phyloP scores from a whole-genome alignment of 495 filamentous ascomycete genomes.

The Aspergillus sclerotioniger region DNA sequence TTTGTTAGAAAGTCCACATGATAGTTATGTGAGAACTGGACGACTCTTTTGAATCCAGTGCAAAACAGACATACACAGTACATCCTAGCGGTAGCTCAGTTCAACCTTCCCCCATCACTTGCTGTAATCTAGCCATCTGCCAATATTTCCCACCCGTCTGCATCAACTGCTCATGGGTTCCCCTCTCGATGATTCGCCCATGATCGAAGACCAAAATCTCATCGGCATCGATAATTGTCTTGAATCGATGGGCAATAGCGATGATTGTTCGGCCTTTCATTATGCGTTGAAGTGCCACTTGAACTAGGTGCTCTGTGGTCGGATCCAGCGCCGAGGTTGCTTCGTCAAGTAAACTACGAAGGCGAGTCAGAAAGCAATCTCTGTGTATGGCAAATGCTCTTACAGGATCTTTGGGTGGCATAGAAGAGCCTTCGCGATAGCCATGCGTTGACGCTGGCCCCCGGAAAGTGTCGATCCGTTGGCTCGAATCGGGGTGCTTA shows the following conservation, averaged over 20 bases:
- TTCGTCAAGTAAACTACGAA: conserved; percentile 72
- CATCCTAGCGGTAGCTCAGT: no score
- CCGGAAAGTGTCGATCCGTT: conserved; percentile 22
- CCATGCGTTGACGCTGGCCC: conserved; percentile 47
- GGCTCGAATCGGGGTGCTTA: conserved; percentile 1
- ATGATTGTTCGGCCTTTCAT: conserved; percentile 71
- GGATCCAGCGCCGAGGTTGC: conserved; percentile 71
- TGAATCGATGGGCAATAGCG: conserved; percentile 71
- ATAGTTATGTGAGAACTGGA: no score
- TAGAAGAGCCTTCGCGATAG: conserved; percentile 46
- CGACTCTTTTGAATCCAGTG: no score
- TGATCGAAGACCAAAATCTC: conserved; percentile 71
- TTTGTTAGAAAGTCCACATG: no score
- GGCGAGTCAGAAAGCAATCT: conserved; percentile 56
- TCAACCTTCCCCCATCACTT: no score
- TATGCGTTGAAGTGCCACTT: conserved; percentile 62
- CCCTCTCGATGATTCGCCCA: conserved; percentile 62
- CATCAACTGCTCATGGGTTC: conserved; percentile 67
- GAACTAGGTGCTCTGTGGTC: conserved; percentile 66
- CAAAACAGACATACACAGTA: no score
- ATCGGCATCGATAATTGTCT: conserved; percentile 73
- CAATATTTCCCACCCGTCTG: conserved; percentile 14
- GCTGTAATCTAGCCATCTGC: background rate
- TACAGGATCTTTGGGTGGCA: conserved; percentile 37
- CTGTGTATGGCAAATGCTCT: conserved; percentile 34